Percentiles rank a stretch among this genome's conserved stretches.
phyloP scores from a whole-genome alignment of 1,284 basidiomycete genomes.

The Ustilago vetiveriae region DNA sequence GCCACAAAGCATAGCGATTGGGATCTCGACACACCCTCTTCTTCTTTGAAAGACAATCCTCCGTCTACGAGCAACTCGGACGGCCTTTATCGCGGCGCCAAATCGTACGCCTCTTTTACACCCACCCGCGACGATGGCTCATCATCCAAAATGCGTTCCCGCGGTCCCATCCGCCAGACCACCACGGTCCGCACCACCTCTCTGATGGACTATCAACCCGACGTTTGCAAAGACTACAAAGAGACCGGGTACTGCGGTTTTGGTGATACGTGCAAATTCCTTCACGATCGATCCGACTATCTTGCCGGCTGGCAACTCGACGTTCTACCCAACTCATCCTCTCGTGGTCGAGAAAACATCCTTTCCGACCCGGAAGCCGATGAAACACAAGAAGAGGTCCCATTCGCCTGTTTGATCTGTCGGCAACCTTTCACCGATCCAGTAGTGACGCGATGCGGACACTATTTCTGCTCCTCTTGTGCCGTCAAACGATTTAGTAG shows the following conservation, averaged over 20 bases:
- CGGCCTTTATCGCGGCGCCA: slow-evolving; percentile 86
- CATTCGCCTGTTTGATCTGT: slow-evolving; percentile 96
- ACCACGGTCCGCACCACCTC: slow-evolving; percentile 94
- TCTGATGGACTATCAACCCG: slow-evolving; percentile 96
- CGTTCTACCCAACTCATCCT: slow-evolving; percentile 60
- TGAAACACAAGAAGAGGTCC: slow-evolving; percentile 81
- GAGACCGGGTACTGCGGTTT: slow-evolving; percentile 99
- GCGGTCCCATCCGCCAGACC: slow-evolving; percentile 51
- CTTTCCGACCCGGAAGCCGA: slow-evolving; percentile 59
- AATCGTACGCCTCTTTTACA: slow-evolving; percentile 82
- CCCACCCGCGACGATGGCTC: slow-evolving; percentile 74
- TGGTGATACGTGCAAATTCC: slow-evolving; percentile 91
- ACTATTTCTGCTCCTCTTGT: slow-evolving; percentile 92
- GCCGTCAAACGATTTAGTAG: slow-evolving; percentile 91
- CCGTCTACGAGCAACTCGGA: slow-evolving; percentile 72
- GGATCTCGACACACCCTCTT: slow-evolving; percentile 66
- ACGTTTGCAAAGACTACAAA: slow-evolving; percentile 99
- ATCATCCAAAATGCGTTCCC: slow-evolving; percentile 85
- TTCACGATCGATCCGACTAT: slow-evolving; percentile 75
- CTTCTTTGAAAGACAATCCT: background rate
- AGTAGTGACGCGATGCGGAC: slow-evolving; percentile 92
- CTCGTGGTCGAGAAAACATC: slow-evolving; percentile 37
- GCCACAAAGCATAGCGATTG: slow-evolving; percentile 69
- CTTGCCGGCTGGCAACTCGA: slow-evolving; percentile 94
- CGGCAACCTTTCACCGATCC: slow-evolving; percentile 93